Base-by-base conservation (phyloP, 83 land plant species). In the Diphasiastrum complanatum region DNA sequence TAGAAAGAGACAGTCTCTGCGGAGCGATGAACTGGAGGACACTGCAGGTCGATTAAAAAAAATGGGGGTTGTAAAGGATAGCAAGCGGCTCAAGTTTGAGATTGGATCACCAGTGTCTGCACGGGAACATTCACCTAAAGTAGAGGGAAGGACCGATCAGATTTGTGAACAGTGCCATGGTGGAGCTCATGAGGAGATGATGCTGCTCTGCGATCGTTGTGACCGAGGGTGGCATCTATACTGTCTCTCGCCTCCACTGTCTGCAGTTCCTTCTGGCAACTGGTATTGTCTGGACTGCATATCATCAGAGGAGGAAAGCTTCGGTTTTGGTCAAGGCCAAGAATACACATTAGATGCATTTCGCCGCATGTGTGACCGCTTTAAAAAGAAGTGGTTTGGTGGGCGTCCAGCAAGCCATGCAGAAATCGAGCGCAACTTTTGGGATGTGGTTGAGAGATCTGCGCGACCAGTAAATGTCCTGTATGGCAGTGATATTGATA, bases 401-500 rank as follows among this genome's bases (percentile, higher is more conserved):
- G n/a, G 58, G 52, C 33, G 68, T 2, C 19, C 73, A 10, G 51
- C 61, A 2, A 78, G 63, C 0, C 52, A 73, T 5, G 30, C 75
- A 1, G 85, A 89, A 28, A 61, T 93, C 0, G 99, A 93, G 63
- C 77, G 74, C 45, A 78, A 78, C 64, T 93, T 89, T 45, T 93
- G 98, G 98, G 83, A 82, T 45, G 83, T 93, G 51, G 89, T 93
- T 16, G 98, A 93, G 67, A 81, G 98, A 47, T 68, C 69, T 18
- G 74, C 76, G 2, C 92, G 86, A 18, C 89, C 85, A 47, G 88
- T 89, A 41, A 92, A 93, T 45, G 98, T 89, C 3, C 68, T 83
- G 67, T 93, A 93, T 79, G 98, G 98, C 3, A 93, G 85, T 70
- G 98, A 93, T 71, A 65, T 93, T 63, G 96, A 91, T 50, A 93